Evolutionary conservation across 192 early-diverging fungal genomes (phyloP), one percentile per base, ranked within the genome.

Genomic region (Pilaira anomala): DNA sequence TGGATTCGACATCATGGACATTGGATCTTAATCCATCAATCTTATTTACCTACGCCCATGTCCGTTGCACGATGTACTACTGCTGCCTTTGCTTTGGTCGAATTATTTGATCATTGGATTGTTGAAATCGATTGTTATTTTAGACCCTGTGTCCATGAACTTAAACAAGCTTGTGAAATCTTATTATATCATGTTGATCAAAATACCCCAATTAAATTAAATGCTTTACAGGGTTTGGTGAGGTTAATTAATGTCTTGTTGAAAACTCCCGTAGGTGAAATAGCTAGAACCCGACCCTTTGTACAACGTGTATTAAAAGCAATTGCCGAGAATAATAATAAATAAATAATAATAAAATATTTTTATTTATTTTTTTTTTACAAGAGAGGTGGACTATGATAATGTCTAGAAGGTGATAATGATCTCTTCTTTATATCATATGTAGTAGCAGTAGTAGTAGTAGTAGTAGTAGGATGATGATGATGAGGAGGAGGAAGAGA

Each of bases 11-110:
- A 67, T 14, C 66, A 73, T 48, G 71, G 71, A 19, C 61, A 63
- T 8, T 73, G 71, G 71, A 73, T 73, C 7, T 14, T 73, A 3
- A 48, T 73, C 18, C 71, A 73, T 18, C 71, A 73, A n/a, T 67
- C 60, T 19, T 73, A 67, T 33, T 52, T 73, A 22, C 71, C 71
- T 0, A 49, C 66, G 2, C 71, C 71, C 9, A 41, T 55, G 33
- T 73, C 71, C 1, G 6, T 67, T 3, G 39, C 62, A 48, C 25
- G 61, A 13, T 73, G 71, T 21, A 73, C 65, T 0, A 62, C 60
- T 2, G 71, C 71, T 12, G 71, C 71, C 2, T 63, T 73, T 58
- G 46, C 65, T 0, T 33, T 73, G n/a, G 65, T 67, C 5, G 28
- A 67, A n/a, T 40, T 73, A 9, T 73, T 73, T 54, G 60, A 73